A percentile compares a stretch with the other conserved stretches of the same genome.
These are phyloP conservation scores for Claviceps arundinis DNA, from an alignment of 2,329 filamentous ascomycete genomes.

Conservation along the genomic window DNA sequence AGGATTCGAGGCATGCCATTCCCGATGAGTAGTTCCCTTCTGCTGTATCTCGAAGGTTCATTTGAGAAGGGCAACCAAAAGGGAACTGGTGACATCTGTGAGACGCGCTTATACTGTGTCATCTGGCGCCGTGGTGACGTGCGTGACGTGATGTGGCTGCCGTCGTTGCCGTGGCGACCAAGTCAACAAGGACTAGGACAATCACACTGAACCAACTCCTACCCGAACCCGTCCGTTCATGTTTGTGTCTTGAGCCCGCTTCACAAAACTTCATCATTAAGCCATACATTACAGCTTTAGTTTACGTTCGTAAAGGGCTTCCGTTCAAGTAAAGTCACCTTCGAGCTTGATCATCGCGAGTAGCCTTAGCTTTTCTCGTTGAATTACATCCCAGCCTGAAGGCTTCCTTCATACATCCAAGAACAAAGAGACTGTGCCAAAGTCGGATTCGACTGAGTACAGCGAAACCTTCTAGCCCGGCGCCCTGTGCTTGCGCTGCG, in stretches of 20 bases:
- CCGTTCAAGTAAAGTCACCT: conserved; percentile 6
- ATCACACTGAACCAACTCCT: conserved; percentile 11
- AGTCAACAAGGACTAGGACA: conserved; percentile 17
- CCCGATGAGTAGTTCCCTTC: not conserved
- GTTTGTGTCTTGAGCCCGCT: conserved; percentile 14
- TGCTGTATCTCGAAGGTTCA: not conserved
- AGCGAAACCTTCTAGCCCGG: conserved; percentile 46
- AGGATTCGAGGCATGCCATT: not conserved
- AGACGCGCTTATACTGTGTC: conserved; percentile 4
- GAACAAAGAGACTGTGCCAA: conserved; percentile 12
- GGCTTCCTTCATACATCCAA: conserved; percentile 13
- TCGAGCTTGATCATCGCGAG: conserved; percentile 7
- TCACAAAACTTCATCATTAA: conserved; percentile 8
- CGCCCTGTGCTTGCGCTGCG: conserved; percentile 72
- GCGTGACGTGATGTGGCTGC: not conserved
- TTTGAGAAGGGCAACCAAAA: not conserved
- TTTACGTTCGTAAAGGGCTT: not conserved
- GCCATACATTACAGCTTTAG: conserved; percentile 3
- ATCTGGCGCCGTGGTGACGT: conserved; percentile 10
- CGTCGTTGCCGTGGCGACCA: conserved; percentile 21
- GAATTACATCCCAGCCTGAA: conserved; percentile 16
- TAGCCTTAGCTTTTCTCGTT: conserved; percentile 10
- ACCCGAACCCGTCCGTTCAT: conserved; percentile 8
- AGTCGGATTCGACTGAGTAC: conserved; percentile 37
- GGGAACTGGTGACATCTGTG: not conserved